phyloP scores from a whole-genome alignment of 306 rosid genomes.

The Prunus persica region DNA sequence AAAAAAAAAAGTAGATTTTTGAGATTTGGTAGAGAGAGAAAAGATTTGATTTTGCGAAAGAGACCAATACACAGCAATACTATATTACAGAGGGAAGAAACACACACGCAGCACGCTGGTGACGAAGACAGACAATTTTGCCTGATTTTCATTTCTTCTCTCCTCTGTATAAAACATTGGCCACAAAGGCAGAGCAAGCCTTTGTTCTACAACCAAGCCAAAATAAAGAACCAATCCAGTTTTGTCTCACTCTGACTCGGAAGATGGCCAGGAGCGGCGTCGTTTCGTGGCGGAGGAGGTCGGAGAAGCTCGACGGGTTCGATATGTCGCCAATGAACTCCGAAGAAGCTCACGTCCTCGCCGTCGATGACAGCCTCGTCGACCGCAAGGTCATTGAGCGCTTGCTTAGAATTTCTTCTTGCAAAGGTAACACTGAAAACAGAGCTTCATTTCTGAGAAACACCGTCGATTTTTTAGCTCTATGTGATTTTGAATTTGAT shows the following conservation, averaged over 20 bases:
- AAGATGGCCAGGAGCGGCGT: slow-evolving; percentile 48
- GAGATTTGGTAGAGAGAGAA: slow-evolving; percentile 54
- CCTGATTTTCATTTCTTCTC: slow-evolving; percentile 14
- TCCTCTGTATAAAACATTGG: slow-evolving; percentile 37
- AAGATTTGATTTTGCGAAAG: slow-evolving; percentile 69
- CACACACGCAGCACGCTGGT: not conserved
- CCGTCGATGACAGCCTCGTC: slow-evolving; percentile 90
- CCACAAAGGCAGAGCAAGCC: slow-evolving; percentile 27
- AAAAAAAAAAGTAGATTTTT: slow-evolving; percentile 30
- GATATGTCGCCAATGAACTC: slow-evolving; percentile 27
- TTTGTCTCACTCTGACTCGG: not conserved
- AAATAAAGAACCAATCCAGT: not conserved
- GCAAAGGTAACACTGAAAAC: slow-evolving; percentile 47
- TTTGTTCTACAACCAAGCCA: slow-evolving; percentile 1
- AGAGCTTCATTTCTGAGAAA: not conserved
- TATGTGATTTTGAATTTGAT: not conserved
- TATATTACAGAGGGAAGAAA: slow-evolving; percentile 6
- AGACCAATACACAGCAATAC: slow-evolving; percentile 22
- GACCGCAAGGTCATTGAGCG: slow-evolving; percentile 90
- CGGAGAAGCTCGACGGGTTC: slow-evolving; percentile 36
- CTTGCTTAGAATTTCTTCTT: slow-evolving; percentile 71
- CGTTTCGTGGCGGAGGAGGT: slow-evolving; percentile 41
- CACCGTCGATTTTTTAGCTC: not conserved
- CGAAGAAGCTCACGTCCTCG: slow-evolving; percentile 80
- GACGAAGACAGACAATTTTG: slow-evolving; percentile 24